phyloP scores from a whole-genome alignment of 2,329 filamentous ascomycete genomes.

The Lasiodiplodia citricola region DNA sequence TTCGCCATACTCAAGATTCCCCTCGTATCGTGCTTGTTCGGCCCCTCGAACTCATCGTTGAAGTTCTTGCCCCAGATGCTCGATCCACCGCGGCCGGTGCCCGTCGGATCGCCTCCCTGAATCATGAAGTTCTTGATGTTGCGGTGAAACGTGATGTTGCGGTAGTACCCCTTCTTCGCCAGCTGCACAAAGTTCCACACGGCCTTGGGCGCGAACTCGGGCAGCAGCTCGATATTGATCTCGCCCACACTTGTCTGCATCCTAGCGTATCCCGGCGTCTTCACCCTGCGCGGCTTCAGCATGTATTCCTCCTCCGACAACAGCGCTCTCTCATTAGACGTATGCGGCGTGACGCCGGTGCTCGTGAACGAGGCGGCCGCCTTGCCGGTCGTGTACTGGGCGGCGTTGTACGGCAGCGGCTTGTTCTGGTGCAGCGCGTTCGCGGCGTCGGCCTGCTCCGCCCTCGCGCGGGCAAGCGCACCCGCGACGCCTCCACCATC shows the following conservation, averaged over 20 bases:
- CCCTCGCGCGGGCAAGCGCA: constrained; percentile 31
- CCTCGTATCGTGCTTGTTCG: constrained; percentile 78
- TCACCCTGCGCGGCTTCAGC: constrained; percentile 87
- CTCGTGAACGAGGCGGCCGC: constrained; percentile 95
- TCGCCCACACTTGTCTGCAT: constrained; percentile 85
- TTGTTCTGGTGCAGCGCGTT: constrained; percentile 36
- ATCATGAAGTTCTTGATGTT: constrained; percentile 98
- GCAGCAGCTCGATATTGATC: constrained; percentile 85
- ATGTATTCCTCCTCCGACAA: constrained; percentile 96
- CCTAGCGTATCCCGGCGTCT: constrained; percentile 89
- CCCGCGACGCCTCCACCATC: constrained; percentile 32
- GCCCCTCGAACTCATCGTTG: constrained; percentile 89
- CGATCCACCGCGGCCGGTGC: constrained; percentile 86
- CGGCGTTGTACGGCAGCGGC: constrained; percentile 76
- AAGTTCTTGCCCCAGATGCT: constrained; percentile 97
- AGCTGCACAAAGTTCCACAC: constrained; percentile 97
- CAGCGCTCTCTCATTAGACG: constrained; percentile 82
- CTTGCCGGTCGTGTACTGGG: constrained; percentile 85
- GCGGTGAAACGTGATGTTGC: constrained; percentile 81
- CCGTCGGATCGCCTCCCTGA: constrained; percentile 92
- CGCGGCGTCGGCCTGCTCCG: constrained; percentile 32
- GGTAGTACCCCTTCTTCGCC: constrained; percentile 89
- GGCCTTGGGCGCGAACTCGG: constrained; percentile 87
- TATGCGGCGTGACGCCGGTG: constrained; percentile 91
- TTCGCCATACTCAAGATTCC: constrained; percentile 95